Evolutionary conservation across 208 protist species (phyloP), one percentile per base, ranked within the genome.

Genomic region (Trypanosomatidae sp.): DNA sequence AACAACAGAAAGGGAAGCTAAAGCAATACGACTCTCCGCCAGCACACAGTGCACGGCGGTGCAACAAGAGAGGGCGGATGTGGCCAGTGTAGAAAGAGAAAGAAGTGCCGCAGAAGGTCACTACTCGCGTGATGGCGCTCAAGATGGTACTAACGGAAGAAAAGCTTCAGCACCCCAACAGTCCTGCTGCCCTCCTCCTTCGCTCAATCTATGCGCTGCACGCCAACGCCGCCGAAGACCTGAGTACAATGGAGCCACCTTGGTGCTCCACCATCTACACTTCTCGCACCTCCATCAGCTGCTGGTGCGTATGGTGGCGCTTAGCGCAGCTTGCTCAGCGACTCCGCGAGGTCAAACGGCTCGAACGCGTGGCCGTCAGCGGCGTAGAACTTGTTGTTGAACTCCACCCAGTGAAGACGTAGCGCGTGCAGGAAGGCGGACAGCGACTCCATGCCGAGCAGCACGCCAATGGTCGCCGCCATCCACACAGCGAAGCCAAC

Each of bases 381-480:
- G 8, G 87, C 70, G 84, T 99, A 99, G 84, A 99, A 99, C 80
- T 99, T 99, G 86, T 97, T 99, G 73, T 99, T 95, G 86, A 99
- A 99, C 82, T 99, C 98, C 44, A 98, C 95, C 97, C 97, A 99
- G 77, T 99, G 97, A 7, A 99, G 86, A 88, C 99, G 94, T 1
- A 99, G 89, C 1, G 98, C 95, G 84, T 99, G 99, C 44, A 99
- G 80, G 80, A 99, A 99, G 30, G 99, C 98, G 46, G 98, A 99
- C 43, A 99, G 91, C 6, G 91, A 90, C 82, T 99, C 99, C 99
- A 99, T 99, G 43, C 94, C 81, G 15, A 99, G 78, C 8, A 99
- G 87, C 56, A 99, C 98, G 28, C 83, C 97, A 25, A 99, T 70
- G 3, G 99, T 99, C 15, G 90, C 90, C 41, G 56, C 83, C 22